Base-by-base conservation (phyloP, 2,329 filamentous ascomycete species). In the Pseudogymnoascus sp. region DNA sequence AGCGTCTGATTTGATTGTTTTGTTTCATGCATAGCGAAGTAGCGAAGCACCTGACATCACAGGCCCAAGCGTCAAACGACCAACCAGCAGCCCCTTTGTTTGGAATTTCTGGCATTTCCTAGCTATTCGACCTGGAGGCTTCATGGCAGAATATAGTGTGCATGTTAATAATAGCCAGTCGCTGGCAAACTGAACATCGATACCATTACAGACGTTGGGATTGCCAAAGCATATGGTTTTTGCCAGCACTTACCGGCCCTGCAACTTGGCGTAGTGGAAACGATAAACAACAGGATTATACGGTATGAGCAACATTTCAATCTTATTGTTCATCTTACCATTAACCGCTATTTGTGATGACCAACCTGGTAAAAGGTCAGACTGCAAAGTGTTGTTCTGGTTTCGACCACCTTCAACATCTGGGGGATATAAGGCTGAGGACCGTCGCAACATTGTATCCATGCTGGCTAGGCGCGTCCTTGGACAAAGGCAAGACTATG, bases 291-390 rank as follows among this genome's bases (percentile, higher is more conserved):
- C 38, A 33, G 6, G 4, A 16, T 33, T 21, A 26, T 33, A 42
- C 60, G 59, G 65, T 67, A 64, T 24, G 64, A 65, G 37, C 19
- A n/a, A 7, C 29, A 14, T 65, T 61, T 60, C 63, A 35, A 35
- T 59, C 38, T 8, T 60, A 33, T 60, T 61, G 29, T 14, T 33
- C 26, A 33, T 33, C 4, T 33, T n/a, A 6, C 11, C n/a, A 33
- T 56, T 21, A 33, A 33, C 26, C 16, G 63, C 66, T 61, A 69
- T 72, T 74, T 64, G 79, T 82, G 83, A 86, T 85, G 82, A 80
- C 72, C 66, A 72, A 61, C 74, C 71, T 83, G 83, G 83, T 86
- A 86, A 86, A 86, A 86, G 83, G 83, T 83, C 83, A 77, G 82
- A 86, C 79, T 74, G 75, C 76, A 74, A 71, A 71, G 74, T 74